Conservation (phyloP, 2,329 filamentous ascomycete genomes). For the Myrmaecium sp. region DNA sequence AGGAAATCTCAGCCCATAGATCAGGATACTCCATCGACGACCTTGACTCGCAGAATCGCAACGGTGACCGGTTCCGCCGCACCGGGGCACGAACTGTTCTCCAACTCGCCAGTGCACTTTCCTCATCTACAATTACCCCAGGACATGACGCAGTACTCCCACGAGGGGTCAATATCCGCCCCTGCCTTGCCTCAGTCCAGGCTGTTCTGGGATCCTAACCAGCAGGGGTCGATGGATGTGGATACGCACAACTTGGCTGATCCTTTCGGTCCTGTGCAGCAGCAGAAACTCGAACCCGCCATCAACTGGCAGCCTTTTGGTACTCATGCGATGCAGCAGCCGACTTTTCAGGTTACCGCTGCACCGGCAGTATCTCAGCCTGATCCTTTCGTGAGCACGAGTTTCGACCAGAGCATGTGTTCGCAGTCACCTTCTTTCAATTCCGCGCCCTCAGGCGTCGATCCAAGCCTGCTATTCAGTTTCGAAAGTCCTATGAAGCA, state of each 20-base stretch:
- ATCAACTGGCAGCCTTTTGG: conserved; percentile 18
- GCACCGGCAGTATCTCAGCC: conserved; percentile 11
- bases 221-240: conserved; percentile 17
- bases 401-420: conserved; percentile 7
- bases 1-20: conserved; percentile 18
- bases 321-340: conserved; percentile 12
- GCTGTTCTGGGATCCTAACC: conserved; percentile 18
- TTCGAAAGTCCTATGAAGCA: conserved; percentile 10
- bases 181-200: conserved; percentile 36
- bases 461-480: conserved; percentile 31
- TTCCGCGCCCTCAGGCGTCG: conserved; percentile 23
- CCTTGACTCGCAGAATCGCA: conserved; percentile 8
- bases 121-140: conserved; percentile 39
- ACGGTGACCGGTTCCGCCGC: no score
- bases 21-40: conserved; percentile 7
- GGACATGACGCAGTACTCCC: conserved; percentile 36
- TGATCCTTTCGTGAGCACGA: conserved; percentile 11
- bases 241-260: conserved; percentile 15
- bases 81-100: conserved; percentile 12
- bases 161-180: conserved; percentile 36
- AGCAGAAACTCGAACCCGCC: conserved; percentile 15
- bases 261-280: conserved; percentile 18
- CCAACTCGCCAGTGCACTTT: conserved; percentile 28
- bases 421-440: conserved; percentile 15
- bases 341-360: conserved; percentile 16